A percentile compares a stretch with the other conserved stretches of the same genome.
phyloP scores from a whole-genome alignment of 108 stramenopile species.

The Parmales sp. region DNA sequence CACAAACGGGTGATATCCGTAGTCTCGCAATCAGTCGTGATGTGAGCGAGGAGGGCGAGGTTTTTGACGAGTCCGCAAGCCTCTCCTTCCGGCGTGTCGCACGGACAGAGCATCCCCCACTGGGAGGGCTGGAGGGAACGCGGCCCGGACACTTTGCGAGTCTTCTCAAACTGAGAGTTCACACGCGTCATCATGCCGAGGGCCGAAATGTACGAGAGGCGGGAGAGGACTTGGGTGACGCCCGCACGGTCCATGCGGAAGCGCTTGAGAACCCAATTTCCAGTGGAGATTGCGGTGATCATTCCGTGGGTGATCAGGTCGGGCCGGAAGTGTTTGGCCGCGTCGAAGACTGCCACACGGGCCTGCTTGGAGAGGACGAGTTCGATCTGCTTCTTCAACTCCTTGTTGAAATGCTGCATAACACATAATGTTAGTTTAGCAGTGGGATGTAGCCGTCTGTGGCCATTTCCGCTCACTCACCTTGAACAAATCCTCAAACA shows the following conservation, averaged over 20 bases:
- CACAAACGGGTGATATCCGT: conserved; percentile 78
- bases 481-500: conserved; percentile 99
- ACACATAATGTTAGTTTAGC: no score
- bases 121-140: conserved; percentile 92
- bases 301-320: conserved; percentile 95
- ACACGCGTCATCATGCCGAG: conserved; percentile 98
- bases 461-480: no score
- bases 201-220: conserved; percentile 86
- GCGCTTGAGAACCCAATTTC: conserved; percentile 96
- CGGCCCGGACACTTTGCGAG: conserved; percentile 91
- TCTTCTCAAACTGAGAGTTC: conserved; percentile 93
- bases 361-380: conserved; percentile 88
- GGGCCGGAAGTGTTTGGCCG: conserved; percentile 71
- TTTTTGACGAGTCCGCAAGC: conserved; percentile 97
- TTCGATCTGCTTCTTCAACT: conserved; percentile 87
- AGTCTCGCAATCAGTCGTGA: conserved; percentile 90
- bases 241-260: conserved; percentile 98
- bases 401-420: conserved; percentile 85
- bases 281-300: conserved; percentile 88
- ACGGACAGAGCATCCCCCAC: conserved; percentile 99
- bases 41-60: conserved; percentile 92
- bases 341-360: conserved; percentile 87
- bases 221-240: conserved; percentile 87
- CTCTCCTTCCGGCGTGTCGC: conserved; percentile 98
- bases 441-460: no score